Base-by-base conservation (phyloP, 2,329 filamentous ascomycete genomes). In the Aspergillus bombycis region DNA sequence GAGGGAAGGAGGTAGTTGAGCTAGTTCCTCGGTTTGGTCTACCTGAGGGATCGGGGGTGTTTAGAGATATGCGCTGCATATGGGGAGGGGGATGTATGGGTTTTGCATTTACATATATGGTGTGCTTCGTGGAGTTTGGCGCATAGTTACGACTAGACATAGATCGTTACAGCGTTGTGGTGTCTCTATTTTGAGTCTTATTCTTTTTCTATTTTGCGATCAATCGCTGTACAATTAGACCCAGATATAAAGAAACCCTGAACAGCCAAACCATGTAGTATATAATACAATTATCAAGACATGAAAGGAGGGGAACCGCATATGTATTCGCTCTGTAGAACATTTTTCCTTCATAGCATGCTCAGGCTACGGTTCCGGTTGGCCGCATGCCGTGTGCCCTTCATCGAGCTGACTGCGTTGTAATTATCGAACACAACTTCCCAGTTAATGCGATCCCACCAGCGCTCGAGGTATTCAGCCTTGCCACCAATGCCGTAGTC, bases 391-490 rank as follows among this genome's bases (percentile, higher is more conserved):
- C 72, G 72, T 21, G 62, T 53, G 9, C 61, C 63, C 68, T 70
- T 73, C 57, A 66, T 62, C 57, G 72, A 68, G 62, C 66, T 67
- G 45, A 75, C 69, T 32, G 74, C 72, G 52, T 77, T 77, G 70
- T 78, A 79, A 68, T 80, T 78, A 64, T 81, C 74, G 38, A 83
- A 82, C 57, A 97, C 94, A 65, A 85, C 83, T 57, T 89, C 81
- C 95, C 95, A 99, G 80, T 99, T 88, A 69, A 99, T 89, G 59
- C 83, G 83, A 57, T 92, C 80, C 95, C 95, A 99, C 94, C 94
- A 98, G 48, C 85, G 84, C 75, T 91, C 86, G 59, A 94, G 83
- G 77, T 88, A 99, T 58, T 82, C 80, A 59, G 84, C 82, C 87
- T 97, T 99, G 57, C 92, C 93, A 52, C 83, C 84, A 61, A 89